Evolutionary conservation across 1,284 basidiomycete species (phyloP).

Genomic region (Butyriboletus regius): DNA sequence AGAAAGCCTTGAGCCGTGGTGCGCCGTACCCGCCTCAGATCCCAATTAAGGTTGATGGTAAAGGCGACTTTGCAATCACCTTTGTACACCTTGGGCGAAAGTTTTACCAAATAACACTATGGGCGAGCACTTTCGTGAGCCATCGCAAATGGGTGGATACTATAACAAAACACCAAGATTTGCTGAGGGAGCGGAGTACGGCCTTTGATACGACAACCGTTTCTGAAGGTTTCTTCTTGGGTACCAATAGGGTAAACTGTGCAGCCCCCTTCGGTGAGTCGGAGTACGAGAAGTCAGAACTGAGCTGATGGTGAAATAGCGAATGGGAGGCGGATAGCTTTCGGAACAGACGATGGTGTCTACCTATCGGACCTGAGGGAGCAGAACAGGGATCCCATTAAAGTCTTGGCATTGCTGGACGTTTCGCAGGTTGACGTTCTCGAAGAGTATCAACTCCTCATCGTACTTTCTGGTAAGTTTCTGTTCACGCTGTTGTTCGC

Average conservation of each 20-base stretch:
- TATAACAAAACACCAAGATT: slow-evolving; percentile 84
- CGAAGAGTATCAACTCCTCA: slow-evolving; percentile 91
- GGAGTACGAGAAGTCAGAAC: background rate
- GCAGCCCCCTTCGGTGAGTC: slow-evolving; percentile 87
- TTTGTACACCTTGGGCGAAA: slow-evolving; percentile 91
- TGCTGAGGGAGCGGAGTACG: slow-evolving; percentile 74
- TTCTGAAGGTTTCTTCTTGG: slow-evolving; percentile 82
- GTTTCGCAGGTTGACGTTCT: slow-evolving; percentile 94
- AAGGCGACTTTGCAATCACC: slow-evolving; percentile 86
- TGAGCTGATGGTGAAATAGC: slow-evolving; percentile 41
- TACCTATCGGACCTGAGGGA: slow-evolving; percentile 86
- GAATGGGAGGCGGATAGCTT: slow-evolving; percentile 81
- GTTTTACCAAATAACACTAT: slow-evolving; percentile 87
- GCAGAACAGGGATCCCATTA: slow-evolving; percentile 73
- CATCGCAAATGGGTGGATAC: slow-evolving; percentile 93
- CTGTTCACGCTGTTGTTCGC: background rate
- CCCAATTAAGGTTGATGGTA: slow-evolving; percentile 59
- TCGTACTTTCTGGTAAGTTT: slow-evolving; percentile 80
- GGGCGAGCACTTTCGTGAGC: slow-evolving; percentile 79
- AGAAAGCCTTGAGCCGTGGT: slow-evolving; percentile 50
- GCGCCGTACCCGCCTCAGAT: slow-evolving; percentile 41
- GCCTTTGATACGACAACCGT: slow-evolving; percentile 84
- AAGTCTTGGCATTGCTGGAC: slow-evolving; percentile 82
- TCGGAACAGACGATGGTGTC: slow-evolving; percentile 94
- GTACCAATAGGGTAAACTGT: slow-evolving; percentile 81